Base-by-base conservation (phyloP, 805 yeast genomes). In the Grigorovia humatica region DNA sequence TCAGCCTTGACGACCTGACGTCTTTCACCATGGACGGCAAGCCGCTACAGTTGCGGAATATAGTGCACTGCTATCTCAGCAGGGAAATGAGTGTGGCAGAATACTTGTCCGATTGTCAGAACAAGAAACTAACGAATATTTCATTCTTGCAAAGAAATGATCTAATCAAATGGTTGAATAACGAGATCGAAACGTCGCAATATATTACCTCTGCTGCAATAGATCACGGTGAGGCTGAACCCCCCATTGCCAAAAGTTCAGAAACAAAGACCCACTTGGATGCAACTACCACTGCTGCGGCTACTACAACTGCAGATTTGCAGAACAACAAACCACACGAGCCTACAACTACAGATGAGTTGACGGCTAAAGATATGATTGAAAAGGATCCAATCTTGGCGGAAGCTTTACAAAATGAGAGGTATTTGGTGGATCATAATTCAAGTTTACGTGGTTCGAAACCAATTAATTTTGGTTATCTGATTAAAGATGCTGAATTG, bases 141-240 rank as follows among this genome's bases (percentile, higher is more conserved):
- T 81, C 87, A 52, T 90, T 91, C 63, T 69, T 87, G 64, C 95
- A 88, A 60, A 82, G 95, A 68, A 82, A 88, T 9, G 96, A 91
- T 63, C 75, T 91, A 54, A 75, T 84, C 51, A 78, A 87, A 32
- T 90, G 93, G 89, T 74, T 91, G 49, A 77, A 76, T 54, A 96
- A 96, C 3, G 74, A 79, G 19, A 72, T 81, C 2, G 80, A 75
- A 42, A 73, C 76, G 23, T 81, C 87, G 55, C 77, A 80, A 50
- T 82, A 76, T 62, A 68, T 83, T 38, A 67, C 65, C 45, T 52
- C 52, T 6, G 60, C 46, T 20, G 20, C 29, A 9, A 29, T 11
- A 11, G 48, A 32, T 32, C 40, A 11, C 9, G 27, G 3, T 23
- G 6, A 23, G 27, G 6, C 27, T 6, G 27, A 23, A 23, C 27